phyloP scores from a whole-genome alignment of 2,329 filamentous ascomycete genomes.

The Colletotrichum spinosum region DNA sequence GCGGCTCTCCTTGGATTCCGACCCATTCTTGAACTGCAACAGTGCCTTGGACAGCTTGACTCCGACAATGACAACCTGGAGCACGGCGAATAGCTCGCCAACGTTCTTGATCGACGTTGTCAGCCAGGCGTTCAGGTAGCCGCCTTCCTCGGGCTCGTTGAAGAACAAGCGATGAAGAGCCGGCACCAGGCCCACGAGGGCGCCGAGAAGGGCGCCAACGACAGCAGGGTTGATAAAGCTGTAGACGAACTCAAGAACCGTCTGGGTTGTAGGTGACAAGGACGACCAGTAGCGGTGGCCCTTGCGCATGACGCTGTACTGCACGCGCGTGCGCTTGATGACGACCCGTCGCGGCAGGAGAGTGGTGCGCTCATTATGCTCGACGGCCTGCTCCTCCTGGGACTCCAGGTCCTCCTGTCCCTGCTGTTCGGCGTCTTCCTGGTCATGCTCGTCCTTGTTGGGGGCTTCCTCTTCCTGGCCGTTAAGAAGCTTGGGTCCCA shows the following conservation, averaged over 20 bases:
- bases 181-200: conserved; percentile 69
- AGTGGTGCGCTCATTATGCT: conserved; percentile 29
- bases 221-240: conserved; percentile 72
- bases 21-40: conserved; percentile 44
- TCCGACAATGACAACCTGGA: conserved; percentile 75
- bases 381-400: conserved; percentile 26
- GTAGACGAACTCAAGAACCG: conserved; percentile 50
- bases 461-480: conserved; percentile 37
- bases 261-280: conserved; percentile 35
- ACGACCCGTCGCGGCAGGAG: conserved; percentile 24
- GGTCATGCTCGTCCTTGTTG: background rate
- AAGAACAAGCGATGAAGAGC: conserved; percentile 73
- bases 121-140: conserved; percentile 75
- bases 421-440: background rate
- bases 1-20: conserved; percentile 46
- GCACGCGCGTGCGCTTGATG: conserved; percentile 46
- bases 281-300: conserved; percentile 24
- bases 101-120: conserved; percentile 71
- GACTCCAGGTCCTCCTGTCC: conserved; percentile 11
- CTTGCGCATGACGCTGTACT: conserved; percentile 24
- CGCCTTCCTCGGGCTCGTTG: conserved; percentile 65
- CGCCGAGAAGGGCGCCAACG: conserved; percentile 69
- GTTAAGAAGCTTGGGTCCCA: conserved; percentile 59
- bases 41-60: conserved; percentile 71
- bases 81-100: conserved; percentile 71